A percentile compares a stretch with the other conserved stretches of the same genome.
Evolutionary conservation across 495 filamentous ascomycete species (phyloP).

Genomic region (Annulohypoxylon bovei): DNA sequence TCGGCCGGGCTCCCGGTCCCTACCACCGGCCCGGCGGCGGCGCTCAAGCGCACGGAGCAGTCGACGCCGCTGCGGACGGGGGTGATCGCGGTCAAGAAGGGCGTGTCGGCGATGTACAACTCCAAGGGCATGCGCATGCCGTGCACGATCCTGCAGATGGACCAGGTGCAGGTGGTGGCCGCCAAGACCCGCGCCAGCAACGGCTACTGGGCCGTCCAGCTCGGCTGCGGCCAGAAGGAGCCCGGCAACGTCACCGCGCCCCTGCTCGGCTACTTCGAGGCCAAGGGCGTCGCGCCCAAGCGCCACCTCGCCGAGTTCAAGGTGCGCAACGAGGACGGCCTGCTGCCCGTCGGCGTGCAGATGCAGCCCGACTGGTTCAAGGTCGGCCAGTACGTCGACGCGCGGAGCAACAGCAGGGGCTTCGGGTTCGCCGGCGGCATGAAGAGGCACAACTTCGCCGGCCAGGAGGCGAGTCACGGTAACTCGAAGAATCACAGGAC

Average conservation of each 20-base stretch:
- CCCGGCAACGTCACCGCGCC: slow-evolving; percentile 79
- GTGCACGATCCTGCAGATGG: slow-evolving; percentile 94
- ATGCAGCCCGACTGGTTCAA: slow-evolving; percentile 87
- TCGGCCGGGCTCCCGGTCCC: slow-evolving; percentile 64
- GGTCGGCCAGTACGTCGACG: slow-evolving; percentile 90
- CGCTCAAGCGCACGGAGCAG: slow-evolving; percentile 78
- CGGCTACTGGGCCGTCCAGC: slow-evolving; percentile 92
- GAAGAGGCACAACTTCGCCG: slow-evolving; percentile 89
- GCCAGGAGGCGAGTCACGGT: slow-evolving; percentile 93
- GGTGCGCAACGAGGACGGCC: slow-evolving; percentile 74
- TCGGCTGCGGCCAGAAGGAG: slow-evolving; percentile 82
- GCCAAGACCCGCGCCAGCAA: slow-evolving; percentile 82
- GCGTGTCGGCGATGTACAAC: slow-evolving; percentile 92
- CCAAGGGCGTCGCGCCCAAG: slow-evolving; percentile 81
- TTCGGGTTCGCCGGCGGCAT: slow-evolving; percentile 97
- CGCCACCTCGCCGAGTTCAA: slow-evolving; percentile 84
- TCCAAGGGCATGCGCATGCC: slow-evolving; percentile 78
- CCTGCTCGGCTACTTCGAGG: slow-evolving; percentile 85
- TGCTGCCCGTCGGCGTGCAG: slow-evolving; percentile 75
- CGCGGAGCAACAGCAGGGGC: slow-evolving; percentile 77
- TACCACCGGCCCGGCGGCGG: slow-evolving; percentile 77
- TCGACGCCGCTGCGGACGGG: slow-evolving; percentile 85
- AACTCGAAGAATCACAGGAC: slow-evolving; percentile 90
- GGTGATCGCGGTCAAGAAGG: slow-evolving; percentile 86
- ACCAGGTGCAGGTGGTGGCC: slow-evolving; percentile 86